Percentiles rank a stretch among this genome's conserved stretches.
These are phyloP conservation scores for Cladosporium sp. DNA, from an alignment of 2,329 filamentous ascomycete genomes.

Conservation along the genomic window DNA sequence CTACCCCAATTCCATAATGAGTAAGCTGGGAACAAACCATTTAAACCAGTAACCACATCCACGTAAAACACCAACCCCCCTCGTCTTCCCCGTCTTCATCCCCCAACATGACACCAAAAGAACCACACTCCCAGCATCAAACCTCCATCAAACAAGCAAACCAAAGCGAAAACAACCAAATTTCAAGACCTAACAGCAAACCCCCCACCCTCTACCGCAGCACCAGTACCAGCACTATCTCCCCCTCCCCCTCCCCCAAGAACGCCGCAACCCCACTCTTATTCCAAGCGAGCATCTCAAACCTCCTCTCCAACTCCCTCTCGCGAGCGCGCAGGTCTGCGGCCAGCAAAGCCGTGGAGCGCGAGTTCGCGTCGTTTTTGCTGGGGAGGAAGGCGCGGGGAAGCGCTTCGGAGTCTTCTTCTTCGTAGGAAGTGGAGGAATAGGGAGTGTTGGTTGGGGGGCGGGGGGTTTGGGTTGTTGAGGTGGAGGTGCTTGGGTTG, in stretches of 20 bases:
- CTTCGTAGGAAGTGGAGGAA: background rate
- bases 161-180: too few relatives aligned
- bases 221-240: too few relatives aligned
- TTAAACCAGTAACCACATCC: too few relatives aligned
- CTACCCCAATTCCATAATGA: too few relatives aligned
- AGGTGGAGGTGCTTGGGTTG: conserved; percentile 19
- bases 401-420: background rate
- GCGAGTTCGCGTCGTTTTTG: background rate
- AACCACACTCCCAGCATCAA: too few relatives aligned
- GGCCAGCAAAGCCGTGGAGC: background rate
- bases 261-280: background rate
- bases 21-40: too few relatives aligned
- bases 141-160: too few relatives aligned
- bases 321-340: background rate
- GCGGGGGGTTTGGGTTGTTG: conserved; percentile 19
- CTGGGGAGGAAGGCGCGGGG: background rate
- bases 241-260: background rate
- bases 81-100: too few relatives aligned
- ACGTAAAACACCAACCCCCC: too few relatives aligned
- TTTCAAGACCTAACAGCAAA: background rate
- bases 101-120: too few relatives aligned
- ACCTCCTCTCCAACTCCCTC: conserved; percentile 3
- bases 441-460: conserved; percentile 21
- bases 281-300: background rate
- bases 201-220: too few relatives aligned